Percentiles rank a stretch among this genome's conserved stretches.
Evolutionary conservation across 192 early-diverging fungal genomes (phyloP).

Genomic region (Entomortierella parvispora): DNA sequence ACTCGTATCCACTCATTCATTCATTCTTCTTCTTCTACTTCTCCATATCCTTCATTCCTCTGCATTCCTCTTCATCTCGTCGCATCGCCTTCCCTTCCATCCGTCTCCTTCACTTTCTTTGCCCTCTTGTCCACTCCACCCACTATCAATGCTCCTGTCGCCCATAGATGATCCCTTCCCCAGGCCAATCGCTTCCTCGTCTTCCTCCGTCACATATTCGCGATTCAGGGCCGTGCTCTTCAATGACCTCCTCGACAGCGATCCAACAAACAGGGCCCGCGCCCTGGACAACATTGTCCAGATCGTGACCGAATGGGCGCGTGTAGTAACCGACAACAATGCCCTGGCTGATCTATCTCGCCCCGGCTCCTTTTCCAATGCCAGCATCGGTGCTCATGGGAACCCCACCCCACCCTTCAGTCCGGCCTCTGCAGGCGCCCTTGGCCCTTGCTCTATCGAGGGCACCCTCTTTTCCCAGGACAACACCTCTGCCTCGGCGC

Average conservation of each 20-base stretch:
- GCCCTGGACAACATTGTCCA: slow-evolving; percentile 53
- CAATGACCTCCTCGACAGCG: slow-evolving; percentile 44
- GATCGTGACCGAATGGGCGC: slow-evolving; percentile 50
- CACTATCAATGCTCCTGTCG: slow-evolving; percentile 44
- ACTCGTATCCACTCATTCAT: background rate
- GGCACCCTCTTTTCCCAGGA: slow-evolving; percentile 20
- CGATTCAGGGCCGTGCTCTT: slow-evolving; percentile 51
- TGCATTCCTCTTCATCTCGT: background rate
- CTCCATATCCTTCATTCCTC: background rate
- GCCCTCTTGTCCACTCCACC: background rate
- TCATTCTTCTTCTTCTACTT: background rate
- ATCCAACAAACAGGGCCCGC: slow-evolving; percentile 34
- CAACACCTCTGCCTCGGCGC: slow-evolving; percentile 25
- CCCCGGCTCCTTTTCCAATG: slow-evolving; percentile 28
- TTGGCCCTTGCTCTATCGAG: slow-evolving; percentile 22
- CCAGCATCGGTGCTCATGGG: background rate
- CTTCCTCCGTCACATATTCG: slow-evolving; percentile 47
- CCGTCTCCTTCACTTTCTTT: background rate
- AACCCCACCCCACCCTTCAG: slow-evolving; percentile 48
- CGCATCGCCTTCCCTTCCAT: background rate
- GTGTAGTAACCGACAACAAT: slow-evolving; percentile 47
- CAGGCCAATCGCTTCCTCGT: slow-evolving; percentile 24
- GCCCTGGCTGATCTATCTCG: slow-evolving; percentile 29
- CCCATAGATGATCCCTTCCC: slow-evolving; percentile 52
- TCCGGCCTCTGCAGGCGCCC: slow-evolving; percentile 7